These are phyloP conservation scores for Apiospora hydei DNA, from an alignment of 2,329 filamentous ascomycete genomes.

Conservation along the genomic window DNA sequence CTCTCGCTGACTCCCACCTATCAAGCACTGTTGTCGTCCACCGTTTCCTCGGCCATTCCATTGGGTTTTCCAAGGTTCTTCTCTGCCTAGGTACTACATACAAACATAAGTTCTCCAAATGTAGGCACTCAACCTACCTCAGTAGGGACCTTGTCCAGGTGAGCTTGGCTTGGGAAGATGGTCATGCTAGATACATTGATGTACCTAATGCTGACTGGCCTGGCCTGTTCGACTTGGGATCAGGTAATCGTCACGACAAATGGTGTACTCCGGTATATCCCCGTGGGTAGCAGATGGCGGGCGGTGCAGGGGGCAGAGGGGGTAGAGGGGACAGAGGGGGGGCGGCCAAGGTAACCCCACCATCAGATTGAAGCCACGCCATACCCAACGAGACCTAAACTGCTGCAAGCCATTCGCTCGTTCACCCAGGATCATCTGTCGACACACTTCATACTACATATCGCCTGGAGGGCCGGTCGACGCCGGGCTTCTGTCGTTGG, in stretches of 20 bases:
- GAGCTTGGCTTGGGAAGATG: not conserved
- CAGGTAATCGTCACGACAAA: constrained; percentile 36
- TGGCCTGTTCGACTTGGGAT: not conserved
- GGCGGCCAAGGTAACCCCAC: constrained; percentile 26
- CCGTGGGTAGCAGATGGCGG: constrained; percentile 35
- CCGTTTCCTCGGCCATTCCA: not conserved
- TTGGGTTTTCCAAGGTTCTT: not conserved
- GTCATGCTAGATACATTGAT: not conserved
- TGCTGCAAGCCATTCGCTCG: constrained; percentile 26
- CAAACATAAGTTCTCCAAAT: not conserved
- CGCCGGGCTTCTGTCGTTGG: constrained; percentile 2
- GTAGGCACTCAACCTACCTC: not conserved
- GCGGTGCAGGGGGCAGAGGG: constrained; percentile 26
- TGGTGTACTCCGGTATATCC: constrained; percentile 31
- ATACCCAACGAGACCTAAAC: constrained; percentile 27
- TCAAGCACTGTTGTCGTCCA: not conserved
- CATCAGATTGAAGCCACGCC: constrained; percentile 22
- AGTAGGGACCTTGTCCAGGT: not conserved
- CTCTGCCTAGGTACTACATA: not conserved
- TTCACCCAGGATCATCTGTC: not conserved
- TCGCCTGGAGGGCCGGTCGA: constrained; percentile 16
- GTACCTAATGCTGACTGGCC: not conserved
- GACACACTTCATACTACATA: constrained; percentile 13
- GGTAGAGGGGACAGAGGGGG: not conserved
- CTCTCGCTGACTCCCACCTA: not conserved